These are phyloP conservation scores for Trichophyton rubrum DNA, from an alignment of 2,329 filamentous ascomycete genomes.

Conservation along the genomic window DNA sequence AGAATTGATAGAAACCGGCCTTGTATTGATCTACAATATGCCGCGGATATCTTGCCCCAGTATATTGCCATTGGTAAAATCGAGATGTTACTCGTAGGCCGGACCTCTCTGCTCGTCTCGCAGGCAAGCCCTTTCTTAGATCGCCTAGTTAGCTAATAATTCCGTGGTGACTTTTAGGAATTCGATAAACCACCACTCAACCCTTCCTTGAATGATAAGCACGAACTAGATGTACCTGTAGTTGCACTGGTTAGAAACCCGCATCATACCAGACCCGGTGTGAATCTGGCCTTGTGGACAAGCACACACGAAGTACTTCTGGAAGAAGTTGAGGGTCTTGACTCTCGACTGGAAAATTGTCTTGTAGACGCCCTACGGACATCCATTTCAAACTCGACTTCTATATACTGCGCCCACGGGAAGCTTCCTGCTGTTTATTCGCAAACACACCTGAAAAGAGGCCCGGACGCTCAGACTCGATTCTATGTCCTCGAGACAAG, in stretches of 20 bases:
- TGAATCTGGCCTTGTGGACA: not conserved
- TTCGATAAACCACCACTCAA: not conserved
- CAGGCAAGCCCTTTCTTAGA: no score
- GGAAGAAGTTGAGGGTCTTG: not conserved
- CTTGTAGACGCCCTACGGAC: not conserved
- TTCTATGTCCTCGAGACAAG: slow-evolving; percentile 21
- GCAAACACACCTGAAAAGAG: slow-evolving; percentile 20
- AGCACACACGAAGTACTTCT: not conserved
- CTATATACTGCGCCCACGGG: not conserved
- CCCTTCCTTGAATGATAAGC: not conserved
- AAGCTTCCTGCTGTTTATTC: slow-evolving; percentile 17
- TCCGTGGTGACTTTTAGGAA: not conserved
- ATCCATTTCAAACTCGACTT: not conserved
- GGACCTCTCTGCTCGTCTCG: not conserved
- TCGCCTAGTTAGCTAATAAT: not conserved
- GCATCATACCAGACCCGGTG: not conserved
- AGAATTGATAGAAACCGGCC: not conserved
- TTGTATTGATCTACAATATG: not conserved
- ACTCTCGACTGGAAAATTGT: not conserved
- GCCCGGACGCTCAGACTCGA: slow-evolving; percentile 12
- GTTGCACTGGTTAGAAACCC: not conserved
- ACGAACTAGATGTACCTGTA: not conserved
- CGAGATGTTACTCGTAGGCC: not conserved
- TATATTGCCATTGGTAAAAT: slow-evolving; percentile 1
- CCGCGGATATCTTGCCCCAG: not conserved